Conservation (phyloP, 164 flowering plant genomes). For the Tetracentron sinense region DNA sequence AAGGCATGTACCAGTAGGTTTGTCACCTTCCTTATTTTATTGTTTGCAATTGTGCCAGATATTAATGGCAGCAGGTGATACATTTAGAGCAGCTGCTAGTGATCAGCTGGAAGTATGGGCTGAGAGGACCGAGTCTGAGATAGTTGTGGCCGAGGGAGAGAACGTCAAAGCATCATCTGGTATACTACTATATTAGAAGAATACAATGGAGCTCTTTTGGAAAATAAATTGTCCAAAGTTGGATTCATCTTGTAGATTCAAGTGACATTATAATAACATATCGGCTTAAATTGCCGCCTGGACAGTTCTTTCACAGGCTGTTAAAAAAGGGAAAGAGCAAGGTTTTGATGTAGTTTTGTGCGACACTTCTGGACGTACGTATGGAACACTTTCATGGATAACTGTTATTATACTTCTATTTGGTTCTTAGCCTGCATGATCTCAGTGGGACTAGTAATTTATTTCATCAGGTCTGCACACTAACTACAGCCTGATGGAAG, state of each 20-base stretch:
- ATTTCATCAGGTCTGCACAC: conserved; percentile 77
- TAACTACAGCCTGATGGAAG: conserved; percentile 93
- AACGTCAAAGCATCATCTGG: conserved; percentile 92
- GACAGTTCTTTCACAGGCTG: conserved; percentile 96
- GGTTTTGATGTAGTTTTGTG: conserved; percentile 85
- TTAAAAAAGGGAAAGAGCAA: conserved; percentile 75
- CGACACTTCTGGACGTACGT: conserved; percentile 98
- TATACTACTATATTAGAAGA: conserved; percentile 20
- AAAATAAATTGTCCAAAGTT: neutral
- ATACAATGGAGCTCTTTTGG: neutral
- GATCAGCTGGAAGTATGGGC: conserved; percentile 98
- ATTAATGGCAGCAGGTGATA: conserved; percentile 97
- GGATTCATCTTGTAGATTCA: conserved; percentile 1
- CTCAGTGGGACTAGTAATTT: conserved; percentile 9
- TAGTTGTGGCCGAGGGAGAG: conserved; percentile 73
- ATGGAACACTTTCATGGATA: neutral
- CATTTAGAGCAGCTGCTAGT: conserved; percentile 97
- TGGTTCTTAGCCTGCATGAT: conserved; percentile 1
- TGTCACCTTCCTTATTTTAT: conserved; percentile 3
- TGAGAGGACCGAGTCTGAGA: conserved; percentile 86
- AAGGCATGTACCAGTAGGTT: neutral
- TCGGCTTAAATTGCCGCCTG: conserved; percentile 51
- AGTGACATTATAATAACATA: conserved; percentile 4
- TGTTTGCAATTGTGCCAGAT: conserved; percentile 44
- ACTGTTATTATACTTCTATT: neutral